These are phyloP conservation scores for Flaveria bidentis DNA, from an alignment of 129 eudicot species.

Conservation along the genomic window DNA sequence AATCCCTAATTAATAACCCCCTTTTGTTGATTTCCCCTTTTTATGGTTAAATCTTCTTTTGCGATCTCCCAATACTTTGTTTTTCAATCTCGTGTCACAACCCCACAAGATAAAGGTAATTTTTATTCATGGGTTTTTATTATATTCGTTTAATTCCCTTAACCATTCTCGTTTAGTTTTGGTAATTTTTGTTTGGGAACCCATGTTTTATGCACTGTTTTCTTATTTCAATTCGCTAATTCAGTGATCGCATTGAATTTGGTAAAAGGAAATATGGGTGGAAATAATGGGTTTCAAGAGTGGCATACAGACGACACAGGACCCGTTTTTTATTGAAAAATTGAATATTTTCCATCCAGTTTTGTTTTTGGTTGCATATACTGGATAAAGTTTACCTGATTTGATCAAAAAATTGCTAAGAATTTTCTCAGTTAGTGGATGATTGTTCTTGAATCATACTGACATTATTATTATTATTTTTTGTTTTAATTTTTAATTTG, in stretches of 20 bases:
- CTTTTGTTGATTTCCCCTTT: constrained; percentile 13
- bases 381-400: not conserved
- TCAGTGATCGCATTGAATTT: constrained; percentile 11
- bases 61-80: constrained; percentile 26
- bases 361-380: constrained; percentile 18
- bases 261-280: not conserved
- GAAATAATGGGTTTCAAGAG: too few species aligned
- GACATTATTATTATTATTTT: not conserved
- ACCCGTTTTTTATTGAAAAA: too few species aligned
- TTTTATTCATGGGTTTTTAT: not conserved
- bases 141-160: not conserved
- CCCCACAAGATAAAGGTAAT: constrained; percentile 28
- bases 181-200: not conserved
- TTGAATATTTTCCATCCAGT: not conserved
- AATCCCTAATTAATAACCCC: constrained; percentile 11
- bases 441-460: constrained; percentile 21
- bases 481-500: not conserved
- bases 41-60: constrained; percentile 29
- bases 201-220: not conserved
- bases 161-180: not conserved
- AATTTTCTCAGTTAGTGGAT: not conserved
- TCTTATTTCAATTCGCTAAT: not conserved
- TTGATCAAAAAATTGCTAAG: not conserved
- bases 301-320: too few species aligned
- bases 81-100: constrained; percentile 25